Base-by-base conservation (phyloP, 192 early-diverging fungal genomes). In the Podila verticillata region DNA sequence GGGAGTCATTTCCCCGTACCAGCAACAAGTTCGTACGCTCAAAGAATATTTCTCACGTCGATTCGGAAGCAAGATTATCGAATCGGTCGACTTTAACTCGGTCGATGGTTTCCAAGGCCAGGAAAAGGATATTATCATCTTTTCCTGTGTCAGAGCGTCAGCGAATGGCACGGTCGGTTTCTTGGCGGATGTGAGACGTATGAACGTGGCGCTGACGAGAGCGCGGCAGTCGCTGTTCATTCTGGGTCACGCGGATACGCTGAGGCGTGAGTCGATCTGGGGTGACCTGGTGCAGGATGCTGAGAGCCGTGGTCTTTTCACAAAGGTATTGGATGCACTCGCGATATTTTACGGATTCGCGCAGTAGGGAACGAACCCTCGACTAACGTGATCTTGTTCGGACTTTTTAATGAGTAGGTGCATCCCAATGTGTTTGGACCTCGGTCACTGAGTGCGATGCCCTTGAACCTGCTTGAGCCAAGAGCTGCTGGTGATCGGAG, bases 101-200 rank as follows among this genome's bases (percentile, higher is more conserved):
- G 95, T 98, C 20, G 96, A 98, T 80, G 96, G 96, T 13, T 99
- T 99, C 73, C 96, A 99, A 84, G 97, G 96, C 7, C 94, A 97
- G 82, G 96, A 98, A 75, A 98, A 98, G 77, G 97, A 98, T 24
- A 93, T 98, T 44, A 95, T 99, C 35, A 95, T 99, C 58, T 93
- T 99, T 65, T 96, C 95, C 0, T 97, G 95, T 68, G 98, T 99
- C 22, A 89, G 97, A 36, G 92, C 96, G 6, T 90, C 61, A 0
- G 13, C 35, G 64, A 84, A 68, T 19, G 59, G 84, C 0, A 87
- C 88, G 22, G 92, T 97, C 44, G 96, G 95, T 17, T 97, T 98
- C 73, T 81, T 96, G 69, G 79, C 89, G 9, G 96, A 98, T 75
- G 81, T 86, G 29, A 86, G 96, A 7, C 91, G 96, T 26, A 95